phyloP scores from a whole-genome alignment of 306 rosid genomes.

The Ammopiptanthus mongolicus region DNA sequence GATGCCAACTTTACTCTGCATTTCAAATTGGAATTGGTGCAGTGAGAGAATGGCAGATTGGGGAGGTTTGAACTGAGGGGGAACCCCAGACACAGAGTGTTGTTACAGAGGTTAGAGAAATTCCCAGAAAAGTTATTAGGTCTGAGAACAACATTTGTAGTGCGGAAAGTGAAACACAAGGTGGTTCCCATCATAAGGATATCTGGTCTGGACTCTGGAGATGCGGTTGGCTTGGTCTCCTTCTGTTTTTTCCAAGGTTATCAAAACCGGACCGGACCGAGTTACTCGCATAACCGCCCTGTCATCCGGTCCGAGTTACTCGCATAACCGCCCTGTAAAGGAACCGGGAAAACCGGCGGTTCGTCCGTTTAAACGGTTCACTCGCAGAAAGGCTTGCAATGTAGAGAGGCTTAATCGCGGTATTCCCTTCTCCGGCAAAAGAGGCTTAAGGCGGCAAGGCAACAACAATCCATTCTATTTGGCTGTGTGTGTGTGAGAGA shows the following conservation, averaged over 20 bases:
- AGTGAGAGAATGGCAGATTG: conserved; percentile 9
- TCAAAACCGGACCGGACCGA: no score
- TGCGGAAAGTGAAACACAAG: conserved; percentile 21
- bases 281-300: no score
- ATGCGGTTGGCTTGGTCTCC: not conserved
- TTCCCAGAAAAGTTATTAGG: conserved; percentile 23
- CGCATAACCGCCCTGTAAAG: no score
- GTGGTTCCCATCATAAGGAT: conserved; percentile 41
- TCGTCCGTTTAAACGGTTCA: no score
- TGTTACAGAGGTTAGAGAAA: conserved; percentile 19
- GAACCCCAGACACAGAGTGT: not conserved
- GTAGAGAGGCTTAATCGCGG: no score
- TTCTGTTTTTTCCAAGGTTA: not conserved
- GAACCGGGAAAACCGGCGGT: no score
- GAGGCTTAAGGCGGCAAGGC: no score
- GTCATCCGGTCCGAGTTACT: no score
- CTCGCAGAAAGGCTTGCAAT: no score
- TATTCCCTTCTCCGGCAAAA: no score
- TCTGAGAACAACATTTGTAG: conserved; percentile 17
- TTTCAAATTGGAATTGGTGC: conserved; percentile 3
- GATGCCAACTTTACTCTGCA: conserved; percentile 18
- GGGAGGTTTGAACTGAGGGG: not conserved
- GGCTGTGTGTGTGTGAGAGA: no score
- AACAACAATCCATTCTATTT: no score
- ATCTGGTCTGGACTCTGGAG: not conserved